phyloP scores from a whole-genome alignment of 2,329 filamentous ascomycete species.

The Xenosphaeropsis pyriputrescens region DNA sequence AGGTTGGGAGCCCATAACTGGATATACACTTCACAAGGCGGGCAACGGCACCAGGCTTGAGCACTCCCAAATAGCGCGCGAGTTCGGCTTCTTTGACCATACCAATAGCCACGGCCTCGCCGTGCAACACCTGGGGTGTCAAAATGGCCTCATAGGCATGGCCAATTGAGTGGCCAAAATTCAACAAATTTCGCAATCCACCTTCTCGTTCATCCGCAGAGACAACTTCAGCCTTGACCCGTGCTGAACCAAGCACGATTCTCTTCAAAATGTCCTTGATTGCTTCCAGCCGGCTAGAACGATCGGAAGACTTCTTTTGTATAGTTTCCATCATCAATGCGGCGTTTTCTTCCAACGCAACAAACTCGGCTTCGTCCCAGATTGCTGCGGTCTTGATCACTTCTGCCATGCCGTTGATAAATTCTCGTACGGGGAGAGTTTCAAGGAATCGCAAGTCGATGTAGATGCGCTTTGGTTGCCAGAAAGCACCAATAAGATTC shows the following conservation, averaged over 20 bases:
- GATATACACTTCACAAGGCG: constrained; percentile 84
- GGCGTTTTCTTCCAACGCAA: constrained; percentile 69
- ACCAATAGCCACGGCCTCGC: constrained; percentile 89
- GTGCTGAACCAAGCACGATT: constrained; percentile 79
- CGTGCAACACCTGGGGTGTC: constrained; percentile 88
- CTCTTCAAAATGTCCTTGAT: constrained; percentile 60
- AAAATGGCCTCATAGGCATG: constrained; percentile 93
- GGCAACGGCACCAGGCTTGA: constrained; percentile 77
- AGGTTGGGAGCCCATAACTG: constrained; percentile 83
- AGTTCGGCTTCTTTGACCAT: constrained; percentile 98
- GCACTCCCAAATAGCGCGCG: constrained; percentile 72
- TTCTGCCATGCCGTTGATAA: constrained; percentile 98
- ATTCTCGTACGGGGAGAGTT: constrained; percentile 77
- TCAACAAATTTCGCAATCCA: constrained; percentile 83
- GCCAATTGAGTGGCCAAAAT: constrained; percentile 96
- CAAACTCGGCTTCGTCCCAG: constrained; percentile 81
- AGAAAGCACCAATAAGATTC: constrained; percentile 91
- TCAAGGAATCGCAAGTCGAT: constrained; percentile 88
- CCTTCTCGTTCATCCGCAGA: constrained; percentile 91
- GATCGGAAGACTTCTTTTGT: constrained; percentile 39
- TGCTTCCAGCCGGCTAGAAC: constrained; percentile 42
- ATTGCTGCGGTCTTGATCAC: constrained; percentile 97
- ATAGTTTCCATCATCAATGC: constrained; percentile 60
- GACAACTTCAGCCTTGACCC: constrained; percentile 87
- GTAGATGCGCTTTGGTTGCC: constrained; percentile 89